Percentiles rank a stretch among this genome's conserved stretches.
Evolutionary conservation across 2,329 filamentous ascomycete genomes (phyloP).

Genomic region (Boeremia exigua): DNA sequence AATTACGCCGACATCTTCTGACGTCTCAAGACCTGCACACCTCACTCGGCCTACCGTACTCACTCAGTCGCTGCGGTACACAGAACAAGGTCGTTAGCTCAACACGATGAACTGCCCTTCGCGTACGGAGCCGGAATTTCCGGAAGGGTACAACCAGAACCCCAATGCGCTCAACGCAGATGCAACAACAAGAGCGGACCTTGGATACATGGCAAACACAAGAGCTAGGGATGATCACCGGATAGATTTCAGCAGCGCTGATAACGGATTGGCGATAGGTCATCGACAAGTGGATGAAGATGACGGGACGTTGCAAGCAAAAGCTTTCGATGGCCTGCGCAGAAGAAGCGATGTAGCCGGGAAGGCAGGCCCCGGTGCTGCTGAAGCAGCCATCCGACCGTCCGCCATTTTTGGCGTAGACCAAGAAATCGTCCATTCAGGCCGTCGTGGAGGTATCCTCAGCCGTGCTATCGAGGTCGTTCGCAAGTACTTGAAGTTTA

Average conservation of each 20-base stretch:
- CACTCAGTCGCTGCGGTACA: background rate
- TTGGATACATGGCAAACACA: slow-evolving; percentile 66
- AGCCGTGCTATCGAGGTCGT: slow-evolving; percentile 19
- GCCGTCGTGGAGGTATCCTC: background rate
- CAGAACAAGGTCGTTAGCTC: no score
- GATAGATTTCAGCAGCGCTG: slow-evolving; percentile 26
- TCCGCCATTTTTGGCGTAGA: slow-evolving; percentile 5
- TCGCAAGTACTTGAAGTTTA: slow-evolving; percentile 61
- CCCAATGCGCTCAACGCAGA: slow-evolving; percentile 64
- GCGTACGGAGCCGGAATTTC: slow-evolving; percentile 60
- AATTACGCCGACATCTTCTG: background rate
- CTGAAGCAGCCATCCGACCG: background rate
- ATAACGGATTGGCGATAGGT: slow-evolving; percentile 1
- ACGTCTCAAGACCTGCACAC: background rate
- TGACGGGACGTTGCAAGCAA: background rate
- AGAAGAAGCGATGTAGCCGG: background rate
- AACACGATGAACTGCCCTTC: slow-evolving; percentile 69
- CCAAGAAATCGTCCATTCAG: background rate
- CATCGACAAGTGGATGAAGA: background rate
- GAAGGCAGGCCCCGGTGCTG: background rate
- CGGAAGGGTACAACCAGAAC: slow-evolving; percentile 67
- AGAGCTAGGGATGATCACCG: slow-evolving; percentile 56
- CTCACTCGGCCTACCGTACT: background rate
- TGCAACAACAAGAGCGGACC: slow-evolving; percentile 66
- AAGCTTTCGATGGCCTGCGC: background rate